Evolutionary conservation across 257 asterid species (phyloP).

Genomic region (Galeopsis tetrahit): DNA sequence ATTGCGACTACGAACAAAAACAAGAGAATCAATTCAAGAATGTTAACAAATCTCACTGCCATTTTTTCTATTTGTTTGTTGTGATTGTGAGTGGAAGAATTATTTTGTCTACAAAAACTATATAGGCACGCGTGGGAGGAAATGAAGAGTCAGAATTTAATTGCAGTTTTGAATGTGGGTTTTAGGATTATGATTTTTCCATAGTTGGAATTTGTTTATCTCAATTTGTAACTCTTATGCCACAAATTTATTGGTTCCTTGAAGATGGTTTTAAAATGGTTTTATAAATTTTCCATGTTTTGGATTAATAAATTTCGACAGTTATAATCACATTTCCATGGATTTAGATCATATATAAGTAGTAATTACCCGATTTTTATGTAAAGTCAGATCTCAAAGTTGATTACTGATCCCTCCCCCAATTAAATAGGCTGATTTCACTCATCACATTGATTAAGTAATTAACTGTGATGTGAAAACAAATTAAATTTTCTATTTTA

Average conservation of each 20-base stretch:
- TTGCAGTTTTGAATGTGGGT: constrained; percentile 28
- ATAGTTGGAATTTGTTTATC: constrained; percentile 8
- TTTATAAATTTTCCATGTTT: background rate
- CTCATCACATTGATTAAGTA: too few relatives aligned
- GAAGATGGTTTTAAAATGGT: constrained; percentile 11
- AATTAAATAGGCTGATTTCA: too few relatives aligned
- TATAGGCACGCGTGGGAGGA: constrained; percentile 25
- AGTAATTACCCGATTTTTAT: background rate
- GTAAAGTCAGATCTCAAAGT: background rate
- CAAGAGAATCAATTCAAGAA: constrained; percentile 20
- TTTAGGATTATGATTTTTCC: constrained; percentile 21
- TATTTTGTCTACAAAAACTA: background rate
- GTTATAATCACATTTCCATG: background rate
- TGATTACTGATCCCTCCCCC: too few relatives aligned
- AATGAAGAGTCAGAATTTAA: constrained; percentile 26
- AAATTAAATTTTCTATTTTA: too few relatives aligned
- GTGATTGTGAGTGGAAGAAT: background rate
- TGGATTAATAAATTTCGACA: background rate
- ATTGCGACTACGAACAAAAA: background rate
- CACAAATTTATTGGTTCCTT: constrained; percentile 11
- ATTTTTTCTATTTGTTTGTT: constrained; percentile 29
- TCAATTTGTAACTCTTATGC: constrained; percentile 8
- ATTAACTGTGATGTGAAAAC: too few relatives aligned
- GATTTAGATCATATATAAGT: background rate
- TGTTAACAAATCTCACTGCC: constrained; percentile 25